Base-by-base conservation (phyloP, 441 rosid species). In the Melastoma candidum region DNA sequence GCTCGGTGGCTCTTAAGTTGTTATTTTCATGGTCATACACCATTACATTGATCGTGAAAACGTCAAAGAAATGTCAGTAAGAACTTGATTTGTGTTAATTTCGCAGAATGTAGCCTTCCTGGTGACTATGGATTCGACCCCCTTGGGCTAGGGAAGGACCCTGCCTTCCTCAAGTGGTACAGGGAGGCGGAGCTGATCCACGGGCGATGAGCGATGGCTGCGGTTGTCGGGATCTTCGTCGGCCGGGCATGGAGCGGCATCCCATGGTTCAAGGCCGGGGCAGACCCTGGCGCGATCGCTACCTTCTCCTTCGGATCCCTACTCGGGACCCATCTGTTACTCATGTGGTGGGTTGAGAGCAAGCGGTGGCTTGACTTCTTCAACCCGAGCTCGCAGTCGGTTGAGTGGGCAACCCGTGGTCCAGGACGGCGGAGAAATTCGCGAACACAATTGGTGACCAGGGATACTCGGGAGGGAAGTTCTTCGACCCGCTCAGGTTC, bases 281-380 rank as follows among this genome's bases (percentile, higher is more conserved):
- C 98, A 0, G 95, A 77, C 48, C 96, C 98, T 0, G 72, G 79
- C 0, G 94, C 96, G 0, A 71, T 87, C 4, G 96, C 96, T 0
- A 96, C 96, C 0, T 92, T 92, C 84, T 87, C 96, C 0, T 92
- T 92, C 32, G 98, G 98, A 0, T 46, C 95, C 0, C 85, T 83
- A 9, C 70, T 85, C 3, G 98, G 90, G 0, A 92, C 96, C 26
- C 96, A 92, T 41, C 76, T 92, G 52, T 27, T 92, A 24, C 90
- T 92, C 26, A 92, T 92, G 98, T 96, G 96, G 1, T 92, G 98
- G 98, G 98, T 92, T 1, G 98, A 92, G 79, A 87, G 96, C 85
- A 92, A 92, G 67, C 50, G 96, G 1, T 87, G 98, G 96, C 95
- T 84, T 0, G 98, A 92, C 52, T 92, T 87, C 80, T 87, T 87